Evolutionary conservation across 2,329 filamentous ascomycete genomes (phyloP).

Genomic region (Diaporthe destruens): DNA sequence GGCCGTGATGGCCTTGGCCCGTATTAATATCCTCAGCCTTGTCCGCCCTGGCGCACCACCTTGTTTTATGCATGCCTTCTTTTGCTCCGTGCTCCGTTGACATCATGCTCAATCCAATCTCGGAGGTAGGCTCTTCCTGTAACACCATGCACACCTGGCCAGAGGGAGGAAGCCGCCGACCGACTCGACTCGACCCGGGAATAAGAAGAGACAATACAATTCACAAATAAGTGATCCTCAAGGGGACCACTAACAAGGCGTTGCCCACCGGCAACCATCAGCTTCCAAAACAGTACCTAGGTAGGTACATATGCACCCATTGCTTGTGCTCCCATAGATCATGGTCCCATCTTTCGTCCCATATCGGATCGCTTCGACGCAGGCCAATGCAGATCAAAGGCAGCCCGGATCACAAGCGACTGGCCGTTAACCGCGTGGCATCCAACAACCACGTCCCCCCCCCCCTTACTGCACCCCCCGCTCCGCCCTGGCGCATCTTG

Average conservation of each 20-base stretch:
- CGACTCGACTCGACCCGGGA: no score
- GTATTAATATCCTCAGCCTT: neutral
- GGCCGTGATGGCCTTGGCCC: neutral
- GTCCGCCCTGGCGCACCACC: constrained; percentile 5
- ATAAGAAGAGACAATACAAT: no score
- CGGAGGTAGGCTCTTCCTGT: constrained; percentile 8
- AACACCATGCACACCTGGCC: constrained; percentile 1
- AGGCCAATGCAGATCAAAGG: constrained; percentile 25
- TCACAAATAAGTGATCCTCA: neutral
- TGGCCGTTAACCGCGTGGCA: constrained; percentile 26
- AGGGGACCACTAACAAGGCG: constrained; percentile 5
- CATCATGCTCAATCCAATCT: constrained; percentile 3
- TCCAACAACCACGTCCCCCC: neutral
- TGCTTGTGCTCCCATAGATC: neutral
- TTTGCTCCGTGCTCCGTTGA: neutral
- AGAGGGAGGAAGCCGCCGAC: neutral
- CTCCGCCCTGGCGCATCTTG: neutral
- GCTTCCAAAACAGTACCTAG: neutral
- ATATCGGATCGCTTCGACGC: constrained; percentile 32
- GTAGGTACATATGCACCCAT: neutral
- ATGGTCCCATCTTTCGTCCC: constrained; percentile 14
- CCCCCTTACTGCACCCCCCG: neutral
- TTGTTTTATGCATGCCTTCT: constrained; percentile 11
- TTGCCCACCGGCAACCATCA: neutral
- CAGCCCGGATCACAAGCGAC: constrained; percentile 25